Base-by-base conservation (phyloP, 169 alveolate species). In the Plasmodium gonderi region DNA sequence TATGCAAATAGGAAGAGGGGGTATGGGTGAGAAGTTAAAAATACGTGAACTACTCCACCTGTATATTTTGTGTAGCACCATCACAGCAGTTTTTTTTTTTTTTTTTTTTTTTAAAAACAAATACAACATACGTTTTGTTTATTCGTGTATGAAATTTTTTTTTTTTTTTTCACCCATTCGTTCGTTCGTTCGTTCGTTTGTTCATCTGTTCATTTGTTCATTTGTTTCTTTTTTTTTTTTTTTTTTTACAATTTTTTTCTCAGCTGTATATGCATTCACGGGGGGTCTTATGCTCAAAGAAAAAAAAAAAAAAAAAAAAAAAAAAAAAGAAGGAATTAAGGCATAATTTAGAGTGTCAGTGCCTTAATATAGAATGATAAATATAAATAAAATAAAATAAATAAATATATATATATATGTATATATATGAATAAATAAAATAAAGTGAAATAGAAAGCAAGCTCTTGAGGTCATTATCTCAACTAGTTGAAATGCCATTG, bases 21-120 rank as follows among this genome's bases (percentile, higher is more conserved):
- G 68, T 9, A 51, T 5, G 69, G 69, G 42, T 44, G 20, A 17
- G 75, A 45, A 49, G 67, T 20, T 45, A 29, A 64, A 38, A 80
- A 26, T 31, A 23, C n/a, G 5, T 6, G 26, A 40, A 38, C 72
- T 69, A 60, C 29, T 26, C 31, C 67, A 51, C 65, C 20, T 49
- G 60, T 60, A 68, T 42, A 49, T 14, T 26, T 26, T 51, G 12
- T 29, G 83, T 31, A 72, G 92, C 92, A 72, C 92, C 77, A 72
- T 17, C 47, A 49, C 29, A 83, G 92, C 83, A 83, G 54, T 40
- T 49, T 76, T 36, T 31, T 44, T 47, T 80, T 68, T 60, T 49
- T 47, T 17, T 44, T 14, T 44, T 47, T 80, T 68, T 60, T 49
- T 47, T 17, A n/a, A 12, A 23, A 29, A 80, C 23, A 40, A 64